Base-by-base conservation (phyloP, 2,329 filamentous ascomycete genomes). In the Nannizziopsis arthrosporioides region DNA sequence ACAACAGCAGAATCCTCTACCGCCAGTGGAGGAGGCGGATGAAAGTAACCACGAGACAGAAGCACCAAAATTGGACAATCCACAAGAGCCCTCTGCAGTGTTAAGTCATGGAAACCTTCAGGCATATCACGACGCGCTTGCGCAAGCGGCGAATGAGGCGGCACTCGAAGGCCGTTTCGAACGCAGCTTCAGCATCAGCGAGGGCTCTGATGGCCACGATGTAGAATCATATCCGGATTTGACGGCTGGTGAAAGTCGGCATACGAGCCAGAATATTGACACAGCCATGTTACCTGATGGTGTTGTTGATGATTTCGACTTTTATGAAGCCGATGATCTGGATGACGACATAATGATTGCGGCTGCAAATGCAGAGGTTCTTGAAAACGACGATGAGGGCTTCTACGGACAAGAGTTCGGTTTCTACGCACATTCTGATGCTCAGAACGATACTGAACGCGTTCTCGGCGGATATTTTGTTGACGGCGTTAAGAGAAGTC, bases 381-480 rank as follows among this genome's bases (percentile, higher is more conserved):
- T 98, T 6, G 90, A 92, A 40, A 89, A 87, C 56, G 92, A 98
- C 59, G 82, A 82, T 5, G 90, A 95, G 54, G 90, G 87, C 0
- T 93, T 92, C 70, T 98, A 98, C 60, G 92, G 92, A 0, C 83
- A 88, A 56, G 92, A 98, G 63, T 98, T 98, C 60, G 89, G 88
- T 0, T 98, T 98, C 64, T 98, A 94, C 63, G 87, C 89, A 18
- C 65, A 68, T 14, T 63, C 67, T 9, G 63, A 72, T 41, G 73
- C 71, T 15, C 70, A 68, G 27, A 68, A 69, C 48, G 69, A 70
- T 35, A 67, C 72, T 5, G 68, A 84, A 47, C 85, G 83, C 56
- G 76, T 80, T 11, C 84, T 87, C 56, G 92, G 92, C 22, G 92
- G 92, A 15, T 94, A 86, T 66, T 96, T 96, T 60, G 87, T 82